Evolutionary conservation across 1,284 basidiomycete genomes (phyloP), one percentile per base, ranked within the genome.

Genomic region (Boletus hoseneyae): DNA sequence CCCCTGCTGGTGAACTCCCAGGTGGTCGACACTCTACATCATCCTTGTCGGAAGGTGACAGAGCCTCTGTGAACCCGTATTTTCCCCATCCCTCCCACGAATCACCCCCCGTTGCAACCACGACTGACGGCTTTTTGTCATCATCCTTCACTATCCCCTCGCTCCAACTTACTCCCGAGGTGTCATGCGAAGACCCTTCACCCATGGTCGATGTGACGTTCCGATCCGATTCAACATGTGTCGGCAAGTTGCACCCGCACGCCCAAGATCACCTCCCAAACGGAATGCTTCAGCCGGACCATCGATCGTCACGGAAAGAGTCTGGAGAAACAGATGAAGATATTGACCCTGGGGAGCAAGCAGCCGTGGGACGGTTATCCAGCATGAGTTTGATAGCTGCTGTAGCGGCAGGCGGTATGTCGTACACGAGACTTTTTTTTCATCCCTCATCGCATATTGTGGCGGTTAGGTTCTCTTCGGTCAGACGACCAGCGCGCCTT

Each of bases 371-470:
- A 3, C 80, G 93, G 51, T 77, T 96, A 47, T 90, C 92, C 6
- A 93, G 93, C 53, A 93, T 97, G 87, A 94, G 91, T 64, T 72
- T 98, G 50, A 90, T 97, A 70, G 92, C 91, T 32, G 88, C 90
- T 7, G 84, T 93, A 29, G 80, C 85, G 30, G 85, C 87, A 8
- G 82, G 80, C 53, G 84, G 87, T 89, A 64, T 62, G 78, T 63
- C 32, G 52, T 54, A 41, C 50, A 39, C 6, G 21, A 40, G 37
- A 44, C 16, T 23, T 18, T 42, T 45, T 29, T 13, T 45, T 34
- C 9, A 45, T 25, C 15, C 42, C 42, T 54, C 21, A 55, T 50
- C 29, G 16, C 52, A 33, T 35, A 37, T 42, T 55, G 43, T 51
- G 18, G 42, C 45, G 43, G 48, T 40, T 50, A 88, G 87, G 83